A percentile compares a stretch with the other conserved stretches of the same genome.
phyloP scores from a whole-genome alignment of 1,284 basidiomycete species.

The Rhodotorula sp. region DNA sequence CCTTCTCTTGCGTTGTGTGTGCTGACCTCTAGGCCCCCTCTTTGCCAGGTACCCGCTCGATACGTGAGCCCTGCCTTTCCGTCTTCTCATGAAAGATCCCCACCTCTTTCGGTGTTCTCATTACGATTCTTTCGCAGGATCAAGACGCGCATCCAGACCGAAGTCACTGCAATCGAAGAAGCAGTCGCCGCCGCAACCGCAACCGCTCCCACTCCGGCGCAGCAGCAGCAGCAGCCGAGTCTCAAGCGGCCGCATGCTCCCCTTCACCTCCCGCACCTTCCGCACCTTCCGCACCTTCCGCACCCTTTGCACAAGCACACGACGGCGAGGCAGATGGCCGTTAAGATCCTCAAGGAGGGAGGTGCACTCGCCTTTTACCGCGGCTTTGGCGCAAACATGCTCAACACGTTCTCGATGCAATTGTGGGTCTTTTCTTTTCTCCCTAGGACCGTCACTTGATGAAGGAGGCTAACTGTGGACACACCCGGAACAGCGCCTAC shows the following conservation, averaged over 20 bases:
- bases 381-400: slow-evolving; percentile 95
- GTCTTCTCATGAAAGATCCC: neutral
- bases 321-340: slow-evolving; percentile 53
- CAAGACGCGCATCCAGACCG: slow-evolving; percentile 92
- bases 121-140: slow-evolving; percentile 57
- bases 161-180: slow-evolving; percentile 44
- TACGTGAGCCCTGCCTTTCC: slow-evolving; percentile 52
- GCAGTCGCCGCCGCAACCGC: slow-evolving; percentile 39
- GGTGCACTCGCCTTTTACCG: slow-evolving; percentile 81
- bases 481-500: slow-evolving; percentile 70
- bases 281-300: slow-evolving; percentile 12
- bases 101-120: neutral
- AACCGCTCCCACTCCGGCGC: too few relatives aligned
- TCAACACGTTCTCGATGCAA: slow-evolving; percentile 92
- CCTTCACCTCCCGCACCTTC: slow-evolving; percentile 31
- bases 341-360: slow-evolving; percentile 71
- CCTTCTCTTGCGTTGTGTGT: neutral
- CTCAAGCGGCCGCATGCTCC: slow-evolving; percentile 44
- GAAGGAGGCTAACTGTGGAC: neutral
- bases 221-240: slow-evolving; percentile 22
- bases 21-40: neutral
- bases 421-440: slow-evolving; percentile 59
- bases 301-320: slow-evolving; percentile 33
- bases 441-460: neutral
- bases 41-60: slow-evolving; percentile 83